phyloP scores from a whole-genome alignment of 495 filamentous ascomycete species.

The Hyaloscypha hepaticicola region DNA sequence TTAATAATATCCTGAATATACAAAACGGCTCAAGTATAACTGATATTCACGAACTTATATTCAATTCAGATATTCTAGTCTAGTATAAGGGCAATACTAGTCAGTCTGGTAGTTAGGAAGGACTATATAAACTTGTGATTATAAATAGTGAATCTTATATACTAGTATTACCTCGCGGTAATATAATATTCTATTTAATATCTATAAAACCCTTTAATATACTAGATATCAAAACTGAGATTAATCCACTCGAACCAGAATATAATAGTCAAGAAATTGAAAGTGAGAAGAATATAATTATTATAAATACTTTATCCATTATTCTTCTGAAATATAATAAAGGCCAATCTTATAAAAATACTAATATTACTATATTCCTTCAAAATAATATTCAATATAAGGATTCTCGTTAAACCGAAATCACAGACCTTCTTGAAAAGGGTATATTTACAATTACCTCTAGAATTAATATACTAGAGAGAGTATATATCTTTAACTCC shows the following conservation, averaged over 20 bases:
- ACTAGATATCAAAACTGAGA: not conserved
- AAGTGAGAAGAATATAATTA: too few relatives aligned
- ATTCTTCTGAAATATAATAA: too few relatives aligned
- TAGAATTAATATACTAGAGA: too few relatives aligned
- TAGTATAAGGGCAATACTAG: not conserved
- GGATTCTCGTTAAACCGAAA: too few relatives aligned
- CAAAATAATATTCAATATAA: too few relatives aligned
- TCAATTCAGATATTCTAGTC: conserved; percentile 3
- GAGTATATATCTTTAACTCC: too few relatives aligned
- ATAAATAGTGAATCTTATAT: conserved; percentile 7
- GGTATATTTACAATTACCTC: too few relatives aligned
- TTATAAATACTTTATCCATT: too few relatives aligned
- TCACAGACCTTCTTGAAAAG: too few relatives aligned
- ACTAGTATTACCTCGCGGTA: not conserved
- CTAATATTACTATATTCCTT: too few relatives aligned
- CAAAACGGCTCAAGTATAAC: conserved; percentile 21
- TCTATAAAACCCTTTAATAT: not conserved
- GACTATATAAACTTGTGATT: not conserved
- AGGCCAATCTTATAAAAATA: too few relatives aligned
- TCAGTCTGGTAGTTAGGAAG: conserved; percentile 4
- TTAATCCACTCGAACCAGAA: not conserved
- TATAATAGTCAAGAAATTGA: not conserved
- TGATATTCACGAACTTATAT: not conserved
- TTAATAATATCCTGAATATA: conserved; percentile 15
- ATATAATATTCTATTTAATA: too few relatives aligned